phyloP scores from a whole-genome alignment of 805 yeast genomes.

The Millerozyma miso region DNA sequence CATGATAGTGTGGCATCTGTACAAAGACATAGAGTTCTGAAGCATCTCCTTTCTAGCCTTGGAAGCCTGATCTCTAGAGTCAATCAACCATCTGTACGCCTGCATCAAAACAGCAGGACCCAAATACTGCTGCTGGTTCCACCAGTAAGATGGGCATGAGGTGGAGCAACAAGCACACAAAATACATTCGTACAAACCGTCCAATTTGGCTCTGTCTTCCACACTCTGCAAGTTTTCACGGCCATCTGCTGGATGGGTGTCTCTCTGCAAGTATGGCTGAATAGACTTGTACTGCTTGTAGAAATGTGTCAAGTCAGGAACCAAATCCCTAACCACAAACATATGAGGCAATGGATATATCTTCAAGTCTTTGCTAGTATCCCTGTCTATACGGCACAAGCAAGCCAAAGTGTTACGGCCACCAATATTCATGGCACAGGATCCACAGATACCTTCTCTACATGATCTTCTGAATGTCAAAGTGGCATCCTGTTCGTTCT shows the following conservation, averaged over 20 bases:
- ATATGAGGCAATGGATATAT: slow-evolving; percentile 97
- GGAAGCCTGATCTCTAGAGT: slow-evolving; percentile 92
- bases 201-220: slow-evolving; percentile 92
- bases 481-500: slow-evolving; percentile 94
- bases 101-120: slow-evolving; percentile 99
- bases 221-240: slow-evolving; percentile 87
- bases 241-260: slow-evolving; percentile 77
- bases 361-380: slow-evolving; percentile 69
- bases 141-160: slow-evolving; percentile 99
- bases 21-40: slow-evolving; percentile 94
- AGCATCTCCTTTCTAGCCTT: slow-evolving; percentile 78
- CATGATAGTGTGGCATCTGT: slow-evolving; percentile 99
- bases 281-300: slow-evolving; percentile 98
- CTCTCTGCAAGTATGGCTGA: slow-evolving; percentile 92
- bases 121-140: slow-evolving; percentile 98
- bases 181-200: slow-evolving; percentile 96
- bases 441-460: slow-evolving; percentile 99
- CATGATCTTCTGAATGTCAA: slow-evolving; percentile 97
- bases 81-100: slow-evolving; percentile 98
- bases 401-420: slow-evolving; percentile 97
- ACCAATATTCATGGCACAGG: slow-evolving; percentile 99
- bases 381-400: slow-evolving; percentile 86
- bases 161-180: slow-evolving; percentile 99
- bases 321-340: slow-evolving; percentile 95
- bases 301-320: slow-evolving; percentile 95